Conservation (phyloP, 768 basidiomycete species). For the Clitopilus hobsonii region DNA sequence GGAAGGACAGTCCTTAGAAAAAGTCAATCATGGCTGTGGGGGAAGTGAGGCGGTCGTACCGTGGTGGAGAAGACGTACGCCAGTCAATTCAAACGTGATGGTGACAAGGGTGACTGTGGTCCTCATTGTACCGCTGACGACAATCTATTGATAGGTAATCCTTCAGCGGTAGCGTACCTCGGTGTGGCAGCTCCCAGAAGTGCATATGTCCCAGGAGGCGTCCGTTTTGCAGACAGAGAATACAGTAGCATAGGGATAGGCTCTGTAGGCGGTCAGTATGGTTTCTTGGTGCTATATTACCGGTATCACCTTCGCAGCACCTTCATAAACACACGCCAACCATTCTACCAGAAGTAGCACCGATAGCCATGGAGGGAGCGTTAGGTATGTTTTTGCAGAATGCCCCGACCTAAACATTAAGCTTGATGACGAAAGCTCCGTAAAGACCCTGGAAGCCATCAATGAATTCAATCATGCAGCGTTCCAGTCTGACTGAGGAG, state of each 20-base stretch:
- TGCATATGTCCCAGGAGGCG: slow-evolving; percentile 94
- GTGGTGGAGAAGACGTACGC: slow-evolving; percentile 98
- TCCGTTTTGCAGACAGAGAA: slow-evolving; percentile 91
- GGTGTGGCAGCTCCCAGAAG: slow-evolving; percentile 94
- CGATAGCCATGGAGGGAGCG: slow-evolving; percentile 98
- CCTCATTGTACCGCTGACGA: slow-evolving; percentile 84
- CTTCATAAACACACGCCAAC: slow-evolving; percentile 94
- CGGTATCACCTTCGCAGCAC: slow-evolving; percentile 74
- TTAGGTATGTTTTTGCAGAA: slow-evolving; percentile 90
- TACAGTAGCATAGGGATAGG: slow-evolving; percentile 79
- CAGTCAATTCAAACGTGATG: slow-evolving; percentile 98
- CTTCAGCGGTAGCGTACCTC: slow-evolving; percentile 43
- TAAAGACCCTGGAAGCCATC: slow-evolving; percentile 72
- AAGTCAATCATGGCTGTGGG: slow-evolving; percentile 8
- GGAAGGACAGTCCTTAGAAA: slow-evolving; percentile 84
- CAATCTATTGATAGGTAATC: not conserved
- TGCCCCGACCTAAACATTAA: slow-evolving; percentile 91
- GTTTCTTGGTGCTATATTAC: not conserved
- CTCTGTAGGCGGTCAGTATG: slow-evolving; percentile 36
- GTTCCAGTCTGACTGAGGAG: not conserved
- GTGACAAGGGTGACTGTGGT: slow-evolving; percentile 98
- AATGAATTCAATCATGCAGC: slow-evolving; percentile 7
- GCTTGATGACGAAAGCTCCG: slow-evolving; percentile 95
- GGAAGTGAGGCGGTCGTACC: slow-evolving; percentile 42
- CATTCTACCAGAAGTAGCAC: slow-evolving; percentile 96